Evolutionary conservation across 1,284 basidiomycete species (phyloP), one percentile per base, ranked within the genome.

Genomic region (Ceratobasidium sp.): DNA sequence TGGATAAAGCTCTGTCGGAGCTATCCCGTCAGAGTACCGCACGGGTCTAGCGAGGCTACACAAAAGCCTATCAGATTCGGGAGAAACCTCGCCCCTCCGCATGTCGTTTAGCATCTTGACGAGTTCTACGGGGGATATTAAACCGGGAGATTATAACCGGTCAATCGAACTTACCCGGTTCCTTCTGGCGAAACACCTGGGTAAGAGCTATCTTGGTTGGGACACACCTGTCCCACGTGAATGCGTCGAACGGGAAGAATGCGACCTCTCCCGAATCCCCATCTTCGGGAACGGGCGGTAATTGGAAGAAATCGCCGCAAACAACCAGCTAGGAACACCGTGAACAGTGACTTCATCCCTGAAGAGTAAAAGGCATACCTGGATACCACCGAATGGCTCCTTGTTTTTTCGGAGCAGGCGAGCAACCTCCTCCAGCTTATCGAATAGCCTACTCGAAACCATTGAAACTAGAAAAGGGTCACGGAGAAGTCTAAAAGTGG

Each of bases 361-460:
- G 11, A n/a, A n/a, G 3, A 29, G 9, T 75, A 15, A 36, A 22
- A 22, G 14, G 31, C 33, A 33, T 47, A 93, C 93, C 86, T 97
- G 96, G 44, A 99, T 96, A 0, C 97, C 97, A 22, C 98, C 97
- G 77, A 98, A 99, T 0, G 97, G 93, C 59, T 83, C 81, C 0
- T 82, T 75, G 6, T 85, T 89, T 80, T 91, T 91, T 78, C 94
- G 88, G 24, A 95, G 75, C 0, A 84, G 83, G 33, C 86, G 84
- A 9, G 88, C 94, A 63, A 96, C 88, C 36, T 88, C 84, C 48
- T 89, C 84, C 75, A 99, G 86, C 79, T 97, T 97, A 80, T 98
- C 96, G 77, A 98, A 94, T 0, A 99, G 86, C 33, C 91, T 90
- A 0, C 94, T 96, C 73, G 99, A 98, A 0, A 99, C 89, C 97